These are phyloP conservation scores for Eucalyptus victrix DNA, from an alignment of 345 rosid genomes.

Conservation along the genomic window DNA sequence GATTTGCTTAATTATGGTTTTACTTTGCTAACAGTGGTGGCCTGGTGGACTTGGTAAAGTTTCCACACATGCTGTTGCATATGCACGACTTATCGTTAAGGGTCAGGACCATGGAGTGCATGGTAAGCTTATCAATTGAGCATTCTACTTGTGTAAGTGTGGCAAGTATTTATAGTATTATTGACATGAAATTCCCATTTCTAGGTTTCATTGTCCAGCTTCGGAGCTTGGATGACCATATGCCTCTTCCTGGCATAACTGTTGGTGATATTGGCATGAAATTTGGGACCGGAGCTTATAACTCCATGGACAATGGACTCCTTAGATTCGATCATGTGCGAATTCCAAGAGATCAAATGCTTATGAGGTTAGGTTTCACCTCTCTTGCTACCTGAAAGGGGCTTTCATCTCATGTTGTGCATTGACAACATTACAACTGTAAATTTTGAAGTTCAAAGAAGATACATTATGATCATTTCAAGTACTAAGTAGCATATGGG, in stretches of 20 bases:
- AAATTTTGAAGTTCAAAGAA: background rate
- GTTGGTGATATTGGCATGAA: constrained; percentile 94
- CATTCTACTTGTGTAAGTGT: background rate
- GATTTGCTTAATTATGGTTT: background rate
- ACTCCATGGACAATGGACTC: constrained; percentile 93
- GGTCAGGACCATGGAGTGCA: constrained; percentile 83
- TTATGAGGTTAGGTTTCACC: constrained; percentile 61
- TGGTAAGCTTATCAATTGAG: constrained; percentile 31
- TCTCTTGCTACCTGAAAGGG: background rate
- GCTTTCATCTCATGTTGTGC: background rate
- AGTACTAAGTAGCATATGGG: background rate
- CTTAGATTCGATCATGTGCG: constrained; percentile 85
- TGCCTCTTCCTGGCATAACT: constrained; percentile 88
- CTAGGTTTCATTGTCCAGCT: constrained; percentile 96
- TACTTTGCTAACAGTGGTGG: constrained; percentile 67
- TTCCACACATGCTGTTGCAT: constrained; percentile 89
- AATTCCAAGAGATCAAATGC: constrained; percentile 91
- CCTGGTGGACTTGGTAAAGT: constrained; percentile 96
- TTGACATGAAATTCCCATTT: constrained; percentile 7
- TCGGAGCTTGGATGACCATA: constrained; percentile 88
- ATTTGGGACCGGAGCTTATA: constrained; percentile 89
- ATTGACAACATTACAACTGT: background rate
- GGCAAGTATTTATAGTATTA: background rate
- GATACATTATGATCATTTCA: background rate
- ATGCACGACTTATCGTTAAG: constrained; percentile 75